Evolutionary conservation across 148 eudicot species (phyloP).

Genomic region (Persicaria tinctoria): DNA sequence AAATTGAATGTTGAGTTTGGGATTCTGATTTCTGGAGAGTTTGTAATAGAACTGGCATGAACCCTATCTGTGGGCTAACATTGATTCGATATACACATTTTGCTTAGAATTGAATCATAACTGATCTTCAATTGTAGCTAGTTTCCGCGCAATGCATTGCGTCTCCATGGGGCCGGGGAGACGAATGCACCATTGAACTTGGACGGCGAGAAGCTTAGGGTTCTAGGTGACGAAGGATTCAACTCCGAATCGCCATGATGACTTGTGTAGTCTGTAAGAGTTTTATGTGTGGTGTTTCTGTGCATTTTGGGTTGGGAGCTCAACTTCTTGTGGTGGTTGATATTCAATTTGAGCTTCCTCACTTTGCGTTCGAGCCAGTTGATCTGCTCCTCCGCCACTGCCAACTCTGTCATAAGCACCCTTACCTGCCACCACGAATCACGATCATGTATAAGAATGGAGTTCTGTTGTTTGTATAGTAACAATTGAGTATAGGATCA

Average conservation of each 20-base stretch:
- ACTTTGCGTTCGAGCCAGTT: constrained; percentile 56
- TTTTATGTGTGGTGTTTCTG: too few relatives aligned
- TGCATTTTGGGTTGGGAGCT: neutral
- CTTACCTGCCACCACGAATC: constrained; percentile 40
- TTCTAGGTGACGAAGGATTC: neutral
- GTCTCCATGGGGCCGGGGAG: neutral
- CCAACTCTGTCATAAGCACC: constrained; percentile 62
- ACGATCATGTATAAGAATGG: neutral
- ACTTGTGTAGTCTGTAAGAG: neutral
- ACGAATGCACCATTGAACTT: neutral
- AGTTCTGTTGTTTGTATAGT: neutral
- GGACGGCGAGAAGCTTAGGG: neutral
- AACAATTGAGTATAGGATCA: neutral
- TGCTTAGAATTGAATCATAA: too few relatives aligned
- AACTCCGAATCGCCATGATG: neutral
- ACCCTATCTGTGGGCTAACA: too few relatives aligned
- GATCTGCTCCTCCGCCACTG: constrained; percentile 68
- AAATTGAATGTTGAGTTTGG: too few relatives aligned
- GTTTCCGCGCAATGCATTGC: constrained; percentile 2
- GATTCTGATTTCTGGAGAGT: too few relatives aligned
- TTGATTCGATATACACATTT: too few relatives aligned
- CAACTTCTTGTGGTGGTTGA: constrained; percentile 39
- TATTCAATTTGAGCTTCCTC: constrained; percentile 34
- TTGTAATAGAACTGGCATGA: too few relatives aligned
- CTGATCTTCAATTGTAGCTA: neutral